A percentile compares a stretch with the other conserved stretches of the same genome.
phyloP scores from a whole-genome alignment of 805 yeast species.

The Ogataea henricii region DNA sequence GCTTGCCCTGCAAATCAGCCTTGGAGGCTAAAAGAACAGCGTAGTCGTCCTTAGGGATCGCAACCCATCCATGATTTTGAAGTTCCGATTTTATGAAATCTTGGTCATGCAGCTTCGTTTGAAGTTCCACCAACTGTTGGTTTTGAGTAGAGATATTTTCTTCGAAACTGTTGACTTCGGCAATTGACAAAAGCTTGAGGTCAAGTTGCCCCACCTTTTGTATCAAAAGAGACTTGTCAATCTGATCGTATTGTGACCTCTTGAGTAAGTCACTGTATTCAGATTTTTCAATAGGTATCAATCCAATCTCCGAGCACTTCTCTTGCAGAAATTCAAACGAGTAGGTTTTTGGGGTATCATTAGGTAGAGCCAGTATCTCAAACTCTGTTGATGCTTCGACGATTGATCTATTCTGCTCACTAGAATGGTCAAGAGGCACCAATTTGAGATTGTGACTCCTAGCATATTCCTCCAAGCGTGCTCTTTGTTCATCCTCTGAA shows the following conservation, averaged over 20 bases:
- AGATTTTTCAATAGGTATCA: constrained; percentile 22
- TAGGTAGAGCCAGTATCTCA: constrained; percentile 32
- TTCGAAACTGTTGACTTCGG: constrained; percentile 6
- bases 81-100: constrained; percentile 9
- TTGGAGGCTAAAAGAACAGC: constrained; percentile 18
- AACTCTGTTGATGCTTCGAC: constrained; percentile 27
- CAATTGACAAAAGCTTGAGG: constrained; percentile 17
- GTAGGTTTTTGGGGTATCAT: constrained; percentile 19
- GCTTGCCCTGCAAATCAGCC: constrained; percentile 3
- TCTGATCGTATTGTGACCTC: constrained; percentile 22
- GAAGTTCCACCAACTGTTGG: neutral
- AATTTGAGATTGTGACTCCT: constrained; percentile 25
- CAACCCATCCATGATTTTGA: constrained; percentile 1
- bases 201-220: constrained; percentile 23
- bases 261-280: constrained; percentile 28
- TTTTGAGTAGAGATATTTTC: neutral
- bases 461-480: constrained; percentile 35
- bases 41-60: constrained; percentile 5
- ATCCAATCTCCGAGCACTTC: constrained; percentile 15
- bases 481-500: constrained; percentile 10
- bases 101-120: neutral
- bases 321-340: constrained; percentile 12
- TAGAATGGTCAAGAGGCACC: constrained; percentile 12
- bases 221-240: constrained; percentile 19
- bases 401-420: constrained; percentile 20